Evolutionary conservation across 1,284 basidiomycete genomes (phyloP), one percentile per base, ranked within the genome.

Genomic region (Rhodotorula sp.): DNA sequence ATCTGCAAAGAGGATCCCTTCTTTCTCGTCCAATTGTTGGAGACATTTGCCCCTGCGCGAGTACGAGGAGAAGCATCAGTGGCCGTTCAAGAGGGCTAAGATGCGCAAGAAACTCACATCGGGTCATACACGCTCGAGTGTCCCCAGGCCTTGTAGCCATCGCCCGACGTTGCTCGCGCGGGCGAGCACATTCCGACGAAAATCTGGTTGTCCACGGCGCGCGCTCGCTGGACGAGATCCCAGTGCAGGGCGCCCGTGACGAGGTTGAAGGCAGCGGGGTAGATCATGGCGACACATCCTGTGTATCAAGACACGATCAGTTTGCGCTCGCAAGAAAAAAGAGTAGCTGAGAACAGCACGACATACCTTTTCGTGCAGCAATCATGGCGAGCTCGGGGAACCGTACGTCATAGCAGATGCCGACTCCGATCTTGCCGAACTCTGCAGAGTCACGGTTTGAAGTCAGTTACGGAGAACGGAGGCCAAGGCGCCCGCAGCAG

Each of bases 201-300:
- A 29, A 98, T 87, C 82, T 99, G 96, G 79, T 99, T 97, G 81
- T 99, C 96, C 46, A 94, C 87, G 15, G 96, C 96, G 68, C 94
- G 86, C 67, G 89, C 89, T 65, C 92, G 87, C 79, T 93, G 91
- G 18, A 99, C 85, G 2, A 99, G 85, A 10, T 96, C 93, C 96
- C 96, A 99, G 80, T 98, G 93, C 65, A 97, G 84, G 0, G 96
- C 96, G 0, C 97, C 97, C 0, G 96, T 98, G 0, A 95, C 97
- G 72, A 84, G 81, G 79, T 93, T 94, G 85, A 95, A 95, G 26
- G 93, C 92, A 20, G 87, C 87, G 0, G 94, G 94, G 81, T 98
- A 99, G 72, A 99, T 87, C 79, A 98, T 87, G 18, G 91, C 86
- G 70, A 96, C 89, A 74, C 91, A 93, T 1, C 94, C 93, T 91